These are phyloP conservation scores for Globisporangium recalcitrans DNA, from an alignment of 352 stramenopile genomes.

Conservation along the genomic window DNA sequence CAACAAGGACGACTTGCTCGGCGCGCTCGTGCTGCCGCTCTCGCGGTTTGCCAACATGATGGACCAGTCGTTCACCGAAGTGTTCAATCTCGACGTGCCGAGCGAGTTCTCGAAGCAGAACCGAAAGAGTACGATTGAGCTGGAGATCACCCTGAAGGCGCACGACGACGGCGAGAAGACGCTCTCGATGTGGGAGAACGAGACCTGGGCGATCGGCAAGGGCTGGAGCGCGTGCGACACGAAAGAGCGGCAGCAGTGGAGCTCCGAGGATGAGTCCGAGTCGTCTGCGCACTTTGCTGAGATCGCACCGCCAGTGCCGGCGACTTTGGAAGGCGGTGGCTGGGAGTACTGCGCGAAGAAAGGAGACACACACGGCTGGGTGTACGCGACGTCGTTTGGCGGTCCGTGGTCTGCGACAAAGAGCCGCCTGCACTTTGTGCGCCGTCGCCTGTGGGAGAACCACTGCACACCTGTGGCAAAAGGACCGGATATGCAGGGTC, in stretches of 20 bases:
- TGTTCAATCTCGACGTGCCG: constrained; percentile 43
- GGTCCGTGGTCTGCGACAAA: constrained; percentile 55
- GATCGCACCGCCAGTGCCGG: constrained; percentile 33
- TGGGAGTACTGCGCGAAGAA: constrained; percentile 51
- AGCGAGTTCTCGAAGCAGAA: constrained; percentile 39
- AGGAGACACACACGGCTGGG: constrained; percentile 54
- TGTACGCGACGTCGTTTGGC: constrained; percentile 57
- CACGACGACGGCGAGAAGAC: constrained; percentile 33
- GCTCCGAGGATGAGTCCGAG: constrained; percentile 39
- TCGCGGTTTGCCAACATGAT: constrained; percentile 40
- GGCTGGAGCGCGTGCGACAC: constrained; percentile 47
- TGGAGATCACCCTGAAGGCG: constrained; percentile 43
- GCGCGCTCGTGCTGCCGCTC: constrained; percentile 43
- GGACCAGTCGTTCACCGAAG: constrained; percentile 41
- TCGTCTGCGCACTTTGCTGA: constrained; percentile 44
- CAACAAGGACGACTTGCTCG: constrained; percentile 62
- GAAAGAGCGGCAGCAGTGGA: constrained; percentile 45
- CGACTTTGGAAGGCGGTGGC: constrained; percentile 32
- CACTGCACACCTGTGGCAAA: constrained; percentile 27
- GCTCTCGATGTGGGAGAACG: constrained; percentile 61
- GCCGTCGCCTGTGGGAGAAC: constrained; percentile 71
- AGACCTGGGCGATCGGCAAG: constrained; percentile 41
- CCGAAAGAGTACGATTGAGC: constrained; percentile 41
- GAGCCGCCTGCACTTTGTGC: constrained; percentile 47
- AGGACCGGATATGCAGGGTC: constrained; percentile 17